A percentile compares a stretch with the other conserved stretches of the same genome.
phyloP scores from a whole-genome alignment of 257 asterid genomes.

The Solanum sparsipilum region DNA sequence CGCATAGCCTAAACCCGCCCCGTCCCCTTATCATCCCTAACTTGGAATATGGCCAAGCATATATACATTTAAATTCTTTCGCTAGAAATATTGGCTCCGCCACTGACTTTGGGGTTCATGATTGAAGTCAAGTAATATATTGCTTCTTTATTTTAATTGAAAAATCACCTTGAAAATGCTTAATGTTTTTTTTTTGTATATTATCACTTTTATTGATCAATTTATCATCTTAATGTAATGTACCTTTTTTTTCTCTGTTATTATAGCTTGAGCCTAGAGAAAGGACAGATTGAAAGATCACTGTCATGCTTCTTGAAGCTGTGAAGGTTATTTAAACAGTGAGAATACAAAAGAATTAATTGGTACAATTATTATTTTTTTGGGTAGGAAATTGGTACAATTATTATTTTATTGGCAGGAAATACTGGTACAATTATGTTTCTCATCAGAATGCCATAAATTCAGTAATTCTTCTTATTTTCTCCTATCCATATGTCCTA shows the following conservation, averaged over 20 bases:
- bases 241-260: too few relatives aligned
- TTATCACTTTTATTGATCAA: neutral
- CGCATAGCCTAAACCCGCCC: too few relatives aligned
- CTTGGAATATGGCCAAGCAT: too few relatives aligned
- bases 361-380: neutral
- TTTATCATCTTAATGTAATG: neutral
- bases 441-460: neutral
- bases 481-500: neutral
- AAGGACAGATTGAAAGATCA: neutral
- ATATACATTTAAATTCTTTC: too few relatives aligned
- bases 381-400: too few relatives aligned
- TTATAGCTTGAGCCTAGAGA: neutral
- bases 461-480: neutral
- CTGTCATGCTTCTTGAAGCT: neutral
- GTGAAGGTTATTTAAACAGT: neutral
- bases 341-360: neutral
- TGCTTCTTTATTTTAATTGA: neutral
- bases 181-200: neutral
- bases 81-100: too few relatives aligned
- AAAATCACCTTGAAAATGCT: neutral
- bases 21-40: too few relatives aligned
- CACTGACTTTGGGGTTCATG: too few relatives aligned
- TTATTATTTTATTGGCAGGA: neutral
- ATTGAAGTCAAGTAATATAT: neutral
- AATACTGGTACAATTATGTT: neutral